These are phyloP conservation scores for Zygosaccharomyces sapae DNA, from an alignment of 1,139 yeast genomes.

Conservation along the genomic window DNA sequence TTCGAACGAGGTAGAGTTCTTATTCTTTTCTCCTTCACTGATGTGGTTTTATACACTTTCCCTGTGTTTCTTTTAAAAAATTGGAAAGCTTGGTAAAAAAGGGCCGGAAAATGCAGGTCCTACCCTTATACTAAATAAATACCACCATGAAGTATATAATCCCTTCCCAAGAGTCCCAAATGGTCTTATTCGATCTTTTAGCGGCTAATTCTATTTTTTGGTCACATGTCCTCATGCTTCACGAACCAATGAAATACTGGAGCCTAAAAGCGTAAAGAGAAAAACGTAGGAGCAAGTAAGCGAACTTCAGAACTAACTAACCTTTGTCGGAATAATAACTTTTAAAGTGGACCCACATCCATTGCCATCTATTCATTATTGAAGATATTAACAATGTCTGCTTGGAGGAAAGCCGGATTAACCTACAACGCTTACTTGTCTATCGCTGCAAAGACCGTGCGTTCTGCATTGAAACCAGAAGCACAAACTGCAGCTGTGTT, in stretches of 20 bases:
- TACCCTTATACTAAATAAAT: background rate
- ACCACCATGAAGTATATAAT: background rate
- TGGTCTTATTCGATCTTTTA: background rate
- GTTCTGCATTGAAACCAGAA: conserved; percentile 87
- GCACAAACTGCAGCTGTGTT: conserved; percentile 68
- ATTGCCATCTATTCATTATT: background rate
- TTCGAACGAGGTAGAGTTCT: too few species aligned
- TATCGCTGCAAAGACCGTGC: conserved; percentile 84
- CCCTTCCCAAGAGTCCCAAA: too few species aligned
- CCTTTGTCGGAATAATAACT: background rate
- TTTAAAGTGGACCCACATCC: background rate
- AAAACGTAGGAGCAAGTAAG: background rate
- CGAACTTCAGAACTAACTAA: background rate
- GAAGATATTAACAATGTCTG: conserved; percentile 48
- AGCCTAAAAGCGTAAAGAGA: background rate
- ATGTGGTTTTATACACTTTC: too few species aligned
- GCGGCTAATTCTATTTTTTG: background rate
- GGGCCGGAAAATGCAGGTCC: background rate
- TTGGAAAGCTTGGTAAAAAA: too few species aligned
- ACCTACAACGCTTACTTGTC: conserved; percentile 85
- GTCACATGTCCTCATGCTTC: conserved; percentile 1
- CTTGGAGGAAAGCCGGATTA: conserved; percentile 84
- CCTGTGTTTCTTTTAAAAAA: too few species aligned
- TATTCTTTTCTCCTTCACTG: too few species aligned
- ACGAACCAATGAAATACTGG: conserved; percentile 6